These are phyloP conservation scores for Phytophthora syringae DNA, from an alignment of 352 stramenopile species.

Conservation along the genomic window DNA sequence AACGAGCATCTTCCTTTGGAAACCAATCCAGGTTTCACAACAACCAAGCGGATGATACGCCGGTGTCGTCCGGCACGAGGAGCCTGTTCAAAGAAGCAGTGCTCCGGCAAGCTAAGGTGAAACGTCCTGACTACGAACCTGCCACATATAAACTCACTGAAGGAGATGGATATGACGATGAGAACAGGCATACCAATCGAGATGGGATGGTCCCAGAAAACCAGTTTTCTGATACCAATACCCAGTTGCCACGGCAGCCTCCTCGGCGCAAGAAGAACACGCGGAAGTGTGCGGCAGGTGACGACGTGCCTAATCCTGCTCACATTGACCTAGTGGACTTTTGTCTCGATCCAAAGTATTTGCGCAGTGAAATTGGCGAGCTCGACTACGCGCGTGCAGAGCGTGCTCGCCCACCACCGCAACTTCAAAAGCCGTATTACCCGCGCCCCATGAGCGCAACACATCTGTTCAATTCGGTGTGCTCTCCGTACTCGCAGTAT, in stretches of 20 bases:
- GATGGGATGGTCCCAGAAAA: constrained; percentile 1
- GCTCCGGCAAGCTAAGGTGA: constrained; percentile 46
- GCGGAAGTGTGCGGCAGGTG: constrained; percentile 22
- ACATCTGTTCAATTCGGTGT: constrained; percentile 25
- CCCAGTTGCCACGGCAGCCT: constrained; percentile 13
- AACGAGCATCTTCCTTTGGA: constrained; percentile 34
- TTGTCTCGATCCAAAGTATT: constrained; percentile 32
- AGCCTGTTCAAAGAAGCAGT: constrained; percentile 65
- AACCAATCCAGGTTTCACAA: constrained; percentile 24
- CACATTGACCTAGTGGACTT: constrained; percentile 17
- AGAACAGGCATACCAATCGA: constrained; percentile 22
- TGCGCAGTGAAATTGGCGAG: constrained; percentile 24
- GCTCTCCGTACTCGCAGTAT: constrained; percentile 30
- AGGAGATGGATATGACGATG: constrained; percentile 15
- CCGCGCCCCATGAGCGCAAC: constrained; percentile 3
- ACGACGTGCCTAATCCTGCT: constrained; percentile 6
- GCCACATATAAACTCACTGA: not conserved
- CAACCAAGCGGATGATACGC: constrained; percentile 8
- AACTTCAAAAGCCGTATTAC: constrained; percentile 22
- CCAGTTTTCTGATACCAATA: not conserved
- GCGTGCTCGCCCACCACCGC: constrained; percentile 21
- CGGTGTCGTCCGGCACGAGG: constrained; percentile 21
- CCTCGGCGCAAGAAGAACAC: constrained; percentile 24
- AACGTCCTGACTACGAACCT: constrained; percentile 14
- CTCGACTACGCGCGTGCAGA: constrained; percentile 6